These are phyloP conservation scores for Vitellaria paradoxa DNA, from an alignment of 179 eudicot species.

Conservation along the genomic window DNA sequence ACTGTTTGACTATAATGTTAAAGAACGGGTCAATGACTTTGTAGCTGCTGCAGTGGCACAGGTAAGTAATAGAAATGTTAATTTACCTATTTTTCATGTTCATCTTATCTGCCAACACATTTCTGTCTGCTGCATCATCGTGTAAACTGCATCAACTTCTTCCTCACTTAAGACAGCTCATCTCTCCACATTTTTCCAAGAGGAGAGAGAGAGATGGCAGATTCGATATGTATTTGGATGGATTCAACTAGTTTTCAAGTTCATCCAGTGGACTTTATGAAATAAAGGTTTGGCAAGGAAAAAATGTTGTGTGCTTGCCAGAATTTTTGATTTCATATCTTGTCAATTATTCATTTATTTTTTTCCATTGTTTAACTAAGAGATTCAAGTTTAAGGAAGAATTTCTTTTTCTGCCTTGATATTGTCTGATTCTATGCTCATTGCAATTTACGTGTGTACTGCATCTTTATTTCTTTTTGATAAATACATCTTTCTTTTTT, in stretches of 20 bases:
- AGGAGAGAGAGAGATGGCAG: background rate
- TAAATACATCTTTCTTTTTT: background rate
- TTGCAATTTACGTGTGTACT: background rate
- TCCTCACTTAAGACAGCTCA: background rate
- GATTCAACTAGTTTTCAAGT: background rate
- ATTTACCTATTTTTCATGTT: constrained; percentile 5
- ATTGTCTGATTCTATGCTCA: constrained; percentile 7
- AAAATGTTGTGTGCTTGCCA: background rate
- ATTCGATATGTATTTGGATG: background rate
- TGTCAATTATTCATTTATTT: constrained; percentile 4
- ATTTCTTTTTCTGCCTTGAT: background rate
- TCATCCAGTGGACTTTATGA: background rate
- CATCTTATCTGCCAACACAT: background rate
- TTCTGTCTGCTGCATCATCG: background rate
- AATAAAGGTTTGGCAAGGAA: background rate
- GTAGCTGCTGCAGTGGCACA: constrained; percentile 87
- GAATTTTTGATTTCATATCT: background rate
- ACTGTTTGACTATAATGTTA: constrained; percentile 83
- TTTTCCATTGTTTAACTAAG: background rate
- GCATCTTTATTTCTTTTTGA: too few relatives aligned
- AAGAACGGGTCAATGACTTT: constrained; percentile 89
- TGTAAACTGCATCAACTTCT: constrained; percentile 1
- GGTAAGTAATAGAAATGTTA: constrained; percentile 34
- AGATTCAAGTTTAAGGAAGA: background rate
- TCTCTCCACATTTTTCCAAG: background rate